phyloP scores from a whole-genome alignment of 257 asterid genomes.

The Haberlea rhodopensis region DNA sequence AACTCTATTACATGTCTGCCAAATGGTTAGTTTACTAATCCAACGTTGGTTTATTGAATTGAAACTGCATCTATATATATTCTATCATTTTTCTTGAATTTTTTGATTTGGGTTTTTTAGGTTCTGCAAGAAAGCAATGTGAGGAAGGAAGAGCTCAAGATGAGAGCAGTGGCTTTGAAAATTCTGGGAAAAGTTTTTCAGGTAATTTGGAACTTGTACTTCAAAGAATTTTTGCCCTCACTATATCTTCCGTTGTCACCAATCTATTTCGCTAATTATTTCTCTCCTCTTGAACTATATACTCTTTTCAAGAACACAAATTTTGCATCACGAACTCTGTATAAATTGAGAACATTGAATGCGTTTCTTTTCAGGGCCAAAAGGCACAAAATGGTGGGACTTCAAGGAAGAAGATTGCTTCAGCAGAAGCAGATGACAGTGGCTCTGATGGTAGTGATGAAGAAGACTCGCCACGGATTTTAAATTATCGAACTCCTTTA shows the following conservation, averaged over 20 bases:
- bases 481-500: too few relatives aligned
- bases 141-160: too few relatives aligned
- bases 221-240: too few relatives aligned
- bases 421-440: slow-evolving; percentile 58
- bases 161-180: too few relatives aligned
- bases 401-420: slow-evolving; percentile 51
- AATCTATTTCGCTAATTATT: too few relatives aligned
- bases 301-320: too few relatives aligned
- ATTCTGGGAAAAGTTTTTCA: too few relatives aligned
- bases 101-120: slow-evolving; percentile 33
- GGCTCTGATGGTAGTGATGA: slow-evolving; percentile 68
- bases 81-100: background rate
- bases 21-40: slow-evolving; percentile 49
- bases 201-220: too few relatives aligned
- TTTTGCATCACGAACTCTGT: too few relatives aligned
- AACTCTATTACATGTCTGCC: slow-evolving; percentile 81
- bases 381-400: slow-evolving; percentile 52
- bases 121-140: slow-evolving; percentile 65
- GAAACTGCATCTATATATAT: background rate
- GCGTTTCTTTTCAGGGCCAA: slow-evolving; percentile 36
- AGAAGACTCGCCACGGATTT: too few relatives aligned
- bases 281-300: too few relatives aligned
- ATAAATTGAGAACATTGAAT: background rate
- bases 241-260: too few relatives aligned
- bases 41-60: background rate